Evolutionary conservation across 2,329 filamentous ascomycete genomes (phyloP), one percentile per base, ranked within the genome.

Genomic region (Scopulariopsis brevicaulis): DNA sequence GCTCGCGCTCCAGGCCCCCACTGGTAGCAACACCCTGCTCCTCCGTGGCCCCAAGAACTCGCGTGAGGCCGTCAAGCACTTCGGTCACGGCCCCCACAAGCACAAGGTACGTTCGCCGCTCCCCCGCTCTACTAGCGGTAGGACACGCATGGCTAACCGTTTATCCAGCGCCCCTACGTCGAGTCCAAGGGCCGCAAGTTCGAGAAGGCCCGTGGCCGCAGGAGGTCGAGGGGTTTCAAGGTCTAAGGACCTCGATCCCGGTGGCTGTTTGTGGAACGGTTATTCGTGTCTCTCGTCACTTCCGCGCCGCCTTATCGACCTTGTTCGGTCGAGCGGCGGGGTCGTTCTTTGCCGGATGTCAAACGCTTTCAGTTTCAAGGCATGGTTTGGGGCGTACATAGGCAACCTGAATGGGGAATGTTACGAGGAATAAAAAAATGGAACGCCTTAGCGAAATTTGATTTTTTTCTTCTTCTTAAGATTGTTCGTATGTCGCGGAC

Each of bases 131-230:
- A 25, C 3, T 3, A 1, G 5, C 46, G 8, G 1, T 11, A 1
- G 8, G 14, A 4, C 22, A 34, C 14, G 14, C 8, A 61, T 37
- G 60, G 48, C 55, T 56, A 62, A 63, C 73, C 78, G 64, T 77
- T 51, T 60, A 48, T 69, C 61, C 66, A 94, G 93, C 97, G 96
- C 85, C 93, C 93, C 68, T 89, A 96, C 70, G 84, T 99, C 72
- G 84, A 90, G 79, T 96, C 90, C 83, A 99, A 99, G 89, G 95
- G 95, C 73, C 89, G 94, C 80, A 99, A 99, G 85, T 99, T 99
- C 83, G 95, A 99, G 87, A 85, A 86, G 72, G 94, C 92, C 72
- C 92, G 94, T 94, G 95, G 94, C 79, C 92, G 94, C 80, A 95
- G 94, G 87, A 84, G 91, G 76, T 97, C 92, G 71, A 86, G 89